Evolutionary conservation across 176 grass and related monocot genomes (phyloP), one percentile per base, ranked within the genome.

Genomic region (Oryza punctata): DNA sequence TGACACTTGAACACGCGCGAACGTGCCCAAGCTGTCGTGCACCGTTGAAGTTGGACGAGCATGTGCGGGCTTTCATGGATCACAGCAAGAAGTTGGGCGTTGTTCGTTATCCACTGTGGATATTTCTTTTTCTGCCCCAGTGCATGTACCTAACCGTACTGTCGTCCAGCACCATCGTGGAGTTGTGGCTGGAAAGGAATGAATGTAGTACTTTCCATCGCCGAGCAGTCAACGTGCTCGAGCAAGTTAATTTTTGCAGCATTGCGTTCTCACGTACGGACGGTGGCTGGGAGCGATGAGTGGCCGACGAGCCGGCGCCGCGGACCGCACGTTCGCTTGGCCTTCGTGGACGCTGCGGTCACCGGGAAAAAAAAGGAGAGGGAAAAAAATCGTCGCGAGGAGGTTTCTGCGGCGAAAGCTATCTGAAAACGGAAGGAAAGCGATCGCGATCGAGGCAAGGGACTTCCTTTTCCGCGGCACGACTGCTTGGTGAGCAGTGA

Each of bases 71-170:
- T 21, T 29, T 12, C 63, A 32, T 68, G 32, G 29, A 81, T 2
- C 29, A 69, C 82, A 26, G n/a, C 30, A 4, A 32, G 12, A 61
- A 2, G 24, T 40, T 18, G 40, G 25, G 84, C 73, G 28, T 40
- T 4, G 19, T n/a, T 57, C 52, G 52, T 57, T n/a, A 16, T 67
- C 84, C 69, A 86, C 59, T 8, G 28, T 4, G 76, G 77, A 65
- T 12, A 65, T 12, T 65, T 45, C n/a, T 1, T n/a, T 28, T 28
- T 72, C 12, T 0, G 32, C n/a, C 4, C 4, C 69, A 30, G 59
- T 80, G 84, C 77, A 41, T 41, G 23, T 66, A 73, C 57, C 59
- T 66, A 73, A 79, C 40, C 67, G 15, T 37, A 10, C 18, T 23
- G 6, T 33, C 14, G 6, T 32, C 14, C 67, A 26, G 19, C 57